Evolutionary conservation across 1,284 basidiomycete species (phyloP), one percentile per base, ranked within the genome.

Genomic region (Sporisorium reilianum): DNA sequence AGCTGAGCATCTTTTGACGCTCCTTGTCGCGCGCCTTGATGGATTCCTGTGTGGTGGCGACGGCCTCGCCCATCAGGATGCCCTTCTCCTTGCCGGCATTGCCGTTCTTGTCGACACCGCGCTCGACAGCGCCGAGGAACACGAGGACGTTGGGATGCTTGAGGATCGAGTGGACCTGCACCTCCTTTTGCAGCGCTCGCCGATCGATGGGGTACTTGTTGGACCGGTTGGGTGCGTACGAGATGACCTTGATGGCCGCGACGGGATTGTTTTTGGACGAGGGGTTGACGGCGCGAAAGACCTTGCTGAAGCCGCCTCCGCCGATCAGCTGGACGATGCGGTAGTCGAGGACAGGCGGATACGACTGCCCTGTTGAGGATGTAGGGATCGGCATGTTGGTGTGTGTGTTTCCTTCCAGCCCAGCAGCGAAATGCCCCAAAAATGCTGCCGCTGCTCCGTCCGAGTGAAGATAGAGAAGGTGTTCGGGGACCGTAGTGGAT

Each of bases 101-200:
- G 6, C 66, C 66, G 25, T 73, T 64, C 46, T 69, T 61, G 52
- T 67, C 63, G 12, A 70, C 60, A 32, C 76, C 78, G 16, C 65
- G 58, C 55, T 83, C 84, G 40, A 82, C 78, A 0, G 90, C 91
- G 58, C 90, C 90, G 50, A 94, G 84, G 80, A 97, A 95, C 78
- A 94, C 91, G 38, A 99, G 89, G 11, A 99, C 90, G 77, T 97
- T 91, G 2, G 82, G 67, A 77, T 97, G 92, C 78, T 93, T 94
- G 71, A 99, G 87, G 0, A 89, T 89, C 16, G 90, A 87, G 84
- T 99, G 96, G 3, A 98, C 91, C 56, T 93, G 90, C 85, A 97
- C 95, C 85, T 99, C 96, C 83, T 95, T 97, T 67, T 97, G 80
- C 25, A 84, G 65, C 10, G 83, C 80, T 23, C 78, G 63, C 20